Base-by-base conservation (phyloP, 345 rosid species). In the Brassica cretica region DNA sequence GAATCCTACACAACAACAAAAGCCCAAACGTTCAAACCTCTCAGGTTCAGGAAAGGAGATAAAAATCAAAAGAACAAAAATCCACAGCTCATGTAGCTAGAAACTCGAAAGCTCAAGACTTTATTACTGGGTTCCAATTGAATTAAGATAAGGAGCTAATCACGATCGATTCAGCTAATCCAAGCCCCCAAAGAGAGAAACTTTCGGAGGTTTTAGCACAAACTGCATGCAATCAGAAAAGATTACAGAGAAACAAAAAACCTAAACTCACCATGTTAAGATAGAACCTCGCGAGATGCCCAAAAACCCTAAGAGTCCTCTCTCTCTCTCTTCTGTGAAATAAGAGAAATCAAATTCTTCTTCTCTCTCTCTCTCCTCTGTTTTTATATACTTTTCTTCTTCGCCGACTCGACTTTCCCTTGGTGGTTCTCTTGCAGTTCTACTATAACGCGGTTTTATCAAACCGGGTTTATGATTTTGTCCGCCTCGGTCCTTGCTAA, bases 251-350 rank as follows among this genome's bases (percentile, higher is more conserved):
- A 63, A 18, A 70, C 39, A 63, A 35, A 51, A 49, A 49, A 49
- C n/a, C 16, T 37, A 62, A 68, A 55, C 82, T 68, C 61, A 79
- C 82, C 75, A 74, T 79, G 64, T 2, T 19, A 15, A 8, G 16
- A 46, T 46, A 16, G 55, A 16, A 33, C 73, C 74, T 61, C 56
- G 68, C 53, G 44, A 44, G 46, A 49, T 72, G 49, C 59, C 33
- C 64, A 59, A 67, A 73, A 73, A 12, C 82, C 82, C 82, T 79
- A 79, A 68, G 24, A n/a, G 5, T 5, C 1, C 16, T 14, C 55
- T 59, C 49, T 39, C 21, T 16, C 60, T 25, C 24, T 29, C 15
- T 11, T 3, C 29, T 29, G 72, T 14, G 19, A 41, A 37, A 35
- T 35, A 35, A 59, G 49, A 64, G 56, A 66, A 68, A 79, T 61